phyloP scores from a whole-genome alignment of 768 basidiomycete genomes.

The Lactarius vividus region DNA sequence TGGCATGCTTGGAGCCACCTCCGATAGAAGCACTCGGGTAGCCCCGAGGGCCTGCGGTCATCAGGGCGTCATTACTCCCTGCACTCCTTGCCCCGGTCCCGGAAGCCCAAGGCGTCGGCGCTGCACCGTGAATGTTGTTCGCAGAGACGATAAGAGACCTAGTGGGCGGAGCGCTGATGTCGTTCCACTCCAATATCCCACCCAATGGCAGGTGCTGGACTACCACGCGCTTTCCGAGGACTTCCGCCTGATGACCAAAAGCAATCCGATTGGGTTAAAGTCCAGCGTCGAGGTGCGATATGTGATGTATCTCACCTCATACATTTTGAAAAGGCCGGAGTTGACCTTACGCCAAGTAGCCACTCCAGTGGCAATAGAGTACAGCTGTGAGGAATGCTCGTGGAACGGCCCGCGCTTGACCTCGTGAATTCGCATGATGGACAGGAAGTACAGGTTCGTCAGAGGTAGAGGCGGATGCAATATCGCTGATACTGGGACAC shows the following conservation, averaged over 20 bases:
- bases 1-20: conserved; percentile 6
- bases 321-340: conserved; percentile 93
- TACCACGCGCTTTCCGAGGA: conserved; percentile 91
- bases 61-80: conserved; percentile 2
- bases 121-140: neutral
- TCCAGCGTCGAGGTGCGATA: neutral
- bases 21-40: conserved; percentile 14
- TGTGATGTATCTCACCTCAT: conserved; percentile 54
- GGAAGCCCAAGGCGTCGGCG: conserved; percentile 29
- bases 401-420: conserved; percentile 88
- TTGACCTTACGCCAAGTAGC: conserved; percentile 91
- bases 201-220: conserved; percentile 92
- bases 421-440: conserved; percentile 71
- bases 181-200: conserved; percentile 70
- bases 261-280: neutral
- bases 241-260: conserved; percentile 64
- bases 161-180: conserved; percentile 12
- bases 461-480: conserved; percentile 55
- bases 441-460: conserved; percentile 80
- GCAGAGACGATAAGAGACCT: neutral
- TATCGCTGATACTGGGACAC: conserved; percentile 62
- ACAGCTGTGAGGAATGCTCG: conserved; percentile 88
- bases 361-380: conserved; percentile 85
- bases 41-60: conserved; percentile 20
- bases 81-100: conserved; percentile 3